Base-by-base conservation (phyloP, 768 basidiomycete species). In the Kwoniella botswanensis region DNA sequence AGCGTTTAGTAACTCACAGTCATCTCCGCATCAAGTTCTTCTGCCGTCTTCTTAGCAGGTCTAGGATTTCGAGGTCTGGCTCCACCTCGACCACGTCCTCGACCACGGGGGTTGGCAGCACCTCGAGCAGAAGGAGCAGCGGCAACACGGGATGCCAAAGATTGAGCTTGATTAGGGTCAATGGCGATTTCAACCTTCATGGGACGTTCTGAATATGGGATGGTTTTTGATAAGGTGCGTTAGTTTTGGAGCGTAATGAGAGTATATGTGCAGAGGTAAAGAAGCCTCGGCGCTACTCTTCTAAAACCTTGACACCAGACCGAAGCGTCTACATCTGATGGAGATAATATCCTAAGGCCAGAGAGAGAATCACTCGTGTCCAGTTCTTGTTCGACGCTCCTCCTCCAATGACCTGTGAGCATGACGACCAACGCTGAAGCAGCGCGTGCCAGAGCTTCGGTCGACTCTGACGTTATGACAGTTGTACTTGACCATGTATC, bases 121-220 rank as follows among this genome's bases (percentile, higher is more conserved):
- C 86, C 84, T 13, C 77, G 70, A 5, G 74, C 68, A 44, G 75
- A 68, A 18, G 85, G 68, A 22, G 53, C 84, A 15, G 88, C 85
- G 3, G 93, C 92, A 44, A 99, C 93, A 64, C 97, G 92, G 26
- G 92, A 88, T 18, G 89, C 89, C 73, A 99, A 87, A 6, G 88
- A 87, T n/a, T 90, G 86, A 54, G 88, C 87, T 61, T 84, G 82
- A 56, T 90, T 87, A 13, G 93, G 93, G 86, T 96, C 93, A 82
- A 96, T 88, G 56, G 98, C 89, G 75, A 98, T 93, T 87, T 99
- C 96, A 73, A 98, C 94, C 88, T 94, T 96, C 94, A 98, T 97
- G 24, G 93, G 92, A 76, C 93, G 92, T 88, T 93, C 96, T 98
- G 83, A 70, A 54, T 43, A 55, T 58, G 58, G 35, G 21, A 64